Base-by-base conservation (phyloP, 2,329 filamentous ascomycete genomes). In the Xylariaceae sp. region DNA sequence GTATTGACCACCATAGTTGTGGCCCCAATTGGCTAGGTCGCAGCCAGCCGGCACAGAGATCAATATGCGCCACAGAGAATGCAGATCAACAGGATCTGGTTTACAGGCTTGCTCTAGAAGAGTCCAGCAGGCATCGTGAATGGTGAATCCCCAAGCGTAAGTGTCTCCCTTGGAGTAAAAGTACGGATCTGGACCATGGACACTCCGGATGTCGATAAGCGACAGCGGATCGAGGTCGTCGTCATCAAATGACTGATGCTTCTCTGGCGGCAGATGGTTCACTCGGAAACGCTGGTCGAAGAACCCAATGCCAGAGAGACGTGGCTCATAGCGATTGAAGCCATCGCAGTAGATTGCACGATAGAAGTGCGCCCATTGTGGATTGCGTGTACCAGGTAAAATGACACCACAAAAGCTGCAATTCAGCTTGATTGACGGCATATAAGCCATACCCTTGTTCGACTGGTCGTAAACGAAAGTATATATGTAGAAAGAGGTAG, bases 41-140 rank as follows among this genome's bases (percentile, higher is more conserved):
- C 40, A 49, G 6, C 46, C 48, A 42, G 50, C 55, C 6, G 57
- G 55, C 12, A 59, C 52, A 8, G 57, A 59, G 19, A 49, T 46
- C 22, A 61, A 39, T 20, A 61, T 46, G 6, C 57, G 49, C 57
- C 58, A 60, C 12, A 61, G 52, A 17, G 48, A 35, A 17, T 45
- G 48, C 12, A 61, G n/a, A 44, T 60, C 40, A 10, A 59, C 53
- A 2, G 37, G 37, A 2, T 41, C 22, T 11, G 57, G 57, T 21
- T 40, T 46, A 37, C 45, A 40, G 2, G 56, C 55, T 48, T 59
- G 58, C 27, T 58, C 55, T 19, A 59, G 34, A 12, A 61, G 37
- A 8, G 12, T 20, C 58, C 58, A 61, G 42, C 58, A 61, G 7
- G 58, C 50, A 20, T 60, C 57, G 39, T 61, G 58, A 22, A 61